Conservation (phyloP, 176 grass and related monocot species). For the Phragmites australis region DNA sequence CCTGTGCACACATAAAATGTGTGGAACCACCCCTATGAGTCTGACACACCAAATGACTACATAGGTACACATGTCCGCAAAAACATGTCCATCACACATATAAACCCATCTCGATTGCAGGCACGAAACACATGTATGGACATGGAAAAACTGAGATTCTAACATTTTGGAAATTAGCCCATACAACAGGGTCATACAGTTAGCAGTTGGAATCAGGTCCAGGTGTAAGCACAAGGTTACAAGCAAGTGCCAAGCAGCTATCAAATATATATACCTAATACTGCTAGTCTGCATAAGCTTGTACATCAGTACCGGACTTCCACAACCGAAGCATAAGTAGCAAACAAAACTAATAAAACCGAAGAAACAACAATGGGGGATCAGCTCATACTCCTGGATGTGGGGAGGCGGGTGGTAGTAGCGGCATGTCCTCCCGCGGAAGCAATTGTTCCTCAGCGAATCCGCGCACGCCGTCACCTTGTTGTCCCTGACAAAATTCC, state of each 20-base stretch:
- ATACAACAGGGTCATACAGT: neutral
- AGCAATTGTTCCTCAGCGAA: constrained; percentile 64
- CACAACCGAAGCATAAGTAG: neutral
- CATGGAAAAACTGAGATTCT: too few relatives aligned
- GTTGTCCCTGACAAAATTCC: constrained; percentile 49
- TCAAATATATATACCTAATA: neutral
- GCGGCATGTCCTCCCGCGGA: constrained; percentile 60
- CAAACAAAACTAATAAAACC: constrained; percentile 10
- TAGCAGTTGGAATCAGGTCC: neutral
- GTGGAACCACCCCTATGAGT: neutral
- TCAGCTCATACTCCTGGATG: constrained; percentile 58
- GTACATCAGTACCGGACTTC: neutral
- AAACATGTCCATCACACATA: constrained; percentile 10
- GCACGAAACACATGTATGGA: neutral
- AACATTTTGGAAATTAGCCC: neutral
- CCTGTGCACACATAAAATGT: neutral
- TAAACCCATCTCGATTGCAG: neutral
- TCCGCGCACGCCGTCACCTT: constrained; percentile 83
- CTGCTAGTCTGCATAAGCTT: neutral
- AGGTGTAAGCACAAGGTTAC: neutral
- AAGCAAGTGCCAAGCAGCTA: neutral
- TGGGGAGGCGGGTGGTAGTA: constrained; percentile 75
- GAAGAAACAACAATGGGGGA: neutral
- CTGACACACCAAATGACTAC: neutral
- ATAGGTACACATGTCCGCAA: neutral